phyloP scores from a whole-genome alignment of 1,284 basidiomycete genomes.

The Quambalaria eucalypti region DNA sequence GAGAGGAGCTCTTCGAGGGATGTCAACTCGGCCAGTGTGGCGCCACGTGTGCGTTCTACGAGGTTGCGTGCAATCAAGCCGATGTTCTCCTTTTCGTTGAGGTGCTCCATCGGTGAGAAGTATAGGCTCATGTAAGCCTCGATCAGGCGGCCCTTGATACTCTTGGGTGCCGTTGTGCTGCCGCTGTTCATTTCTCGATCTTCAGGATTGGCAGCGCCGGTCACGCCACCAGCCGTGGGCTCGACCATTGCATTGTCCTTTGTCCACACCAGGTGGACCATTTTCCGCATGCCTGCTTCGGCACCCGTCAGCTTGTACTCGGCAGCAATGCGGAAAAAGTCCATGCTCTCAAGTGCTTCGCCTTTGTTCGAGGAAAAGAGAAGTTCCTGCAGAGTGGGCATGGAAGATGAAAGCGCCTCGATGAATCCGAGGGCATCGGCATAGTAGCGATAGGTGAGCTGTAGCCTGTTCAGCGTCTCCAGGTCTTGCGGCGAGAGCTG shows the following conservation, averaged over 20 bases:
- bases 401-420: slow-evolving; percentile 66
- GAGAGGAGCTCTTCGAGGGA: slow-evolving; percentile 92
- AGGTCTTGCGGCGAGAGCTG: slow-evolving; percentile 18
- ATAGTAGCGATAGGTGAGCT: slow-evolving; percentile 79
- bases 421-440: slow-evolving; percentile 80
- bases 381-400: slow-evolving; percentile 66
- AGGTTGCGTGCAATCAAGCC: slow-evolving; percentile 96
- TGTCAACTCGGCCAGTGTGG: slow-evolving; percentile 87
- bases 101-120: slow-evolving; percentile 55
- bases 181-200: slow-evolving; percentile 80
- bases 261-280: slow-evolving; percentile 95
- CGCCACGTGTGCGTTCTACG: slow-evolving; percentile 55
- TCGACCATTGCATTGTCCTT: slow-evolving; percentile 77
- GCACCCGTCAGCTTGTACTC: slow-evolving; percentile 68
- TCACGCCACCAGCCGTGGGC: neutral
- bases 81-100: slow-evolving; percentile 73
- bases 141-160: slow-evolving; percentile 55
- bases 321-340: slow-evolving; percentile 79
- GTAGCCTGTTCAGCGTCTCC: slow-evolving; percentile 56
- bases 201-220: slow-evolving; percentile 10
- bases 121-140: slow-evolving; percentile 84
- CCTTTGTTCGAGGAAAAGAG: slow-evolving; percentile 83
- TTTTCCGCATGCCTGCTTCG: slow-evolving; percentile 69
- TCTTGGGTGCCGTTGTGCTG: slow-evolving; percentile 44
- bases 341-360: slow-evolving; percentile 89